Evolutionary conservation across 108 stramenopile genomes (phyloP), one percentile per base, ranked within the genome.

Genomic region (Pseudonitzschia delicatissima): DNA sequence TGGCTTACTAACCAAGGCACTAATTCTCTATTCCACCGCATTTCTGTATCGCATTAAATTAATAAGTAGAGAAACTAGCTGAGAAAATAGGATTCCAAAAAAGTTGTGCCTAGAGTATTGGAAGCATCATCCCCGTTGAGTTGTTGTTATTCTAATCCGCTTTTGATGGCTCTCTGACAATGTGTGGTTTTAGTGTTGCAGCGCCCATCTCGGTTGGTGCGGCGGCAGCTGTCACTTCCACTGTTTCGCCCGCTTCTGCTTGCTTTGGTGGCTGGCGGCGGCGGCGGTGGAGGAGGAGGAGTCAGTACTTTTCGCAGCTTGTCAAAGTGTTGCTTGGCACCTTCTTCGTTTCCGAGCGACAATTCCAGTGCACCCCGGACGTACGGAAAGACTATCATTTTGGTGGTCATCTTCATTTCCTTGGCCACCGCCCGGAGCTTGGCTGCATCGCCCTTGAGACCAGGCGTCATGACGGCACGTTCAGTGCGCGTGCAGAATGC

Each of bases 381-480:
- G 64, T 90, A 88, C 3, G 91, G 88, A 47, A 82, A 71, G 13
- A 90, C 72, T 51, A 77, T 79, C 1, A 63, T 40, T 28, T 82
- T 72, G 53, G 81, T 86, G 26, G 74, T 69, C 5, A 60, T 40
- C 50, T 77, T 80, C 80, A 90, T 78, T 39, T 72, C 71, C 44
- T 84, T 77, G 31, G 88, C 91, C 21, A 64, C 74, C 29, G 82
- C 83, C 27, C 91, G 85, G 59, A 93, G 63, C 36, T 83, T 73
- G 32, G 68, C 45, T 23, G 85, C 87, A 26, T 93, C 91, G 17
- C 87, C 88, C 25, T 85, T 50, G 26, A 93, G 62, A 15, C 88
- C 88, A 15, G 88, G 88, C n/a, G 86, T 83, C 49, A 86, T 64
- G 12, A 86, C 87, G 21, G 82, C 75, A 9, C 88, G 73, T 47